Conservation (phyloP, 257 asterid species). For the Salvia miltiorrhiza region DNA sequence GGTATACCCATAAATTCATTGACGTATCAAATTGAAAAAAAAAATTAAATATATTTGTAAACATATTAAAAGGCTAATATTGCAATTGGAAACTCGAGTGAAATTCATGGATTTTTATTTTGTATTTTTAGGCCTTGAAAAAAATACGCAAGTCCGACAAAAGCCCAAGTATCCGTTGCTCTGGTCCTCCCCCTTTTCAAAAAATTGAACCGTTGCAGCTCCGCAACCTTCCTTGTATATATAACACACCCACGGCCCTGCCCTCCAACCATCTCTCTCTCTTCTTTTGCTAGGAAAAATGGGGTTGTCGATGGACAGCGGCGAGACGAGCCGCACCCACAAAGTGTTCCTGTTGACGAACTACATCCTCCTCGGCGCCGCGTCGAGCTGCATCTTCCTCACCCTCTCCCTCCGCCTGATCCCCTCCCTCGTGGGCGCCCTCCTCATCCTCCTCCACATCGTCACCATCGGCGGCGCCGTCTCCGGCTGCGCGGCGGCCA, state of each 20-base stretch:
- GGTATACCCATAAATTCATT: too few species aligned
- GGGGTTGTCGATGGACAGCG: constrained; percentile 32
- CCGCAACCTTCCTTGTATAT: not conserved
- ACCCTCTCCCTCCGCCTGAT: constrained; percentile 70
- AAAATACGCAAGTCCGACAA: not conserved
- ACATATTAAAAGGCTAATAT: too few species aligned
- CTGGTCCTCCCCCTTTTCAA: not conserved
- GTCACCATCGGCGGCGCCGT: constrained; percentile 65
- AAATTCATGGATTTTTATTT: too few species aligned
- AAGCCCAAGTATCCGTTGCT: constrained; percentile 20
- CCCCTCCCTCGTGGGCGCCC: constrained; percentile 54
- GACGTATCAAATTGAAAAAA: too few species aligned
- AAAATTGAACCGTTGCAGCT: constrained; percentile 28
- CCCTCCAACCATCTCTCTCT: not conserved
- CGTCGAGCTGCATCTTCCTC: constrained; percentile 77
- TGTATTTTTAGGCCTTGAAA: too few species aligned
- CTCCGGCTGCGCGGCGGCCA: constrained; percentile 70
- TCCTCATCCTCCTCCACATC: constrained; percentile 73
- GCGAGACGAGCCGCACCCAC: constrained; percentile 34
- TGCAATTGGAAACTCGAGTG: too few species aligned
- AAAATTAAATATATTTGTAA: too few species aligned
- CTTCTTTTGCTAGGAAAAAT: constrained; percentile 7
- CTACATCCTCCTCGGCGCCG: constrained; percentile 65
- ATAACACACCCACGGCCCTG: not conserved
- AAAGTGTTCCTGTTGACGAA: constrained; percentile 48